Base-by-base conservation (phyloP, 2,329 filamentous ascomycete genomes). In the Alternaria gaisen region DNA sequence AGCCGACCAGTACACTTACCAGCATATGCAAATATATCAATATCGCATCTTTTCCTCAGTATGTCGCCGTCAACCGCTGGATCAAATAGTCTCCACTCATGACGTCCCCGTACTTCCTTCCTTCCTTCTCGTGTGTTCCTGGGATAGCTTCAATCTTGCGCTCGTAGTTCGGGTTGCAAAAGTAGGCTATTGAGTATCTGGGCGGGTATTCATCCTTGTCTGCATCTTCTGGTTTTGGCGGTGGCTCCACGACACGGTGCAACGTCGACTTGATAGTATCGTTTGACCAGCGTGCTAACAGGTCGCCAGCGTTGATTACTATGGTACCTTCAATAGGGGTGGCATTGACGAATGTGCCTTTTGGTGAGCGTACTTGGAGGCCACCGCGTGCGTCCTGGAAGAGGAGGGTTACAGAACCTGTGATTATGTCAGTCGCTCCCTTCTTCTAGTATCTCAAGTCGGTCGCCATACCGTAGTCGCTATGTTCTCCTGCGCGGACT, bases 241-340 rank as follows among this genome's bases (percentile, higher is more conserved):
- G 91, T 2, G 94, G 94, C 80, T 97, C 91, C 5, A 97, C 91
- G 1, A 97, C 94, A 11, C 93, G 88, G 79, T 97, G 94, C 61
- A 93, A 87, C 4, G 94, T 97, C 74, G 91, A 94, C 81, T 91
- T 93, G 80, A 97, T 97, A 5, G 87, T 91, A 72, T 96, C 92
- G 73, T 97, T 97, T 65, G 91, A 92, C 94, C 93, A 97, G 53
- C 93, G 84, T 1, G 92, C 90, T 51, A 97, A 82, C 68, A 97
- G 77, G 75, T 97, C 94, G 1, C 93, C 94, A 0, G 93, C 93
- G 72, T 97, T 97, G 66, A 97, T 87, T 11, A 97, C 92, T 41
- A 95, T 90, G 0, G 92, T 93, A 56, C 88, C 89, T 36, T 88
- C 83, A 61, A 97, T 94, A 0, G 94, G 93, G 7, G 87, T 92